Conservation (phyloP, 176 grass and related monocot genomes). For the Carex cristatella region DNA sequence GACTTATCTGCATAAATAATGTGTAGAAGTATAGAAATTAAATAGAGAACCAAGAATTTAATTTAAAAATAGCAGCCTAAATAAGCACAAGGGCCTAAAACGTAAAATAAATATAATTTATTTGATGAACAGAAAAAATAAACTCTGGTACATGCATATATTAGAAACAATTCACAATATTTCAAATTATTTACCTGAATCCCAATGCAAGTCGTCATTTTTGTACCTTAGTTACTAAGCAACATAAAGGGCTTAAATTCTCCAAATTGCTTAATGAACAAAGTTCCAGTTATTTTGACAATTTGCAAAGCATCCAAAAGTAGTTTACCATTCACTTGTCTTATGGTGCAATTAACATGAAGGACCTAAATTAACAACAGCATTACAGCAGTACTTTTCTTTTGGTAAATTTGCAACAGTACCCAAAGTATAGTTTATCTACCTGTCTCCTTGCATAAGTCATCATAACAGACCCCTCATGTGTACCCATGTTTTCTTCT, state of each 20-base stretch:
- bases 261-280: not conserved
- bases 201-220: not conserved
- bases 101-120: not conserved
- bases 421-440: not conserved
- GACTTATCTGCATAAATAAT: constrained; percentile 7
- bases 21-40: constrained; percentile 10
- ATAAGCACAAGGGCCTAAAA: not conserved
- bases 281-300: not conserved
- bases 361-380: not conserved
- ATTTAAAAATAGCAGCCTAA: not conserved
- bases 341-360: constrained; percentile 3
- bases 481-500: not conserved
- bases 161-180: not conserved
- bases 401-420: not conserved
- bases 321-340: not conserved
- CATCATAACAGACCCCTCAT: not conserved
- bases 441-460: constrained; percentile 30
- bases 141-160: not conserved
- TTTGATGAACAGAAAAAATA: not conserved
- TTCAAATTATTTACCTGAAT: not conserved
- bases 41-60: not conserved
- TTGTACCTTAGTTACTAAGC: not conserved
- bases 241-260: not conserved
- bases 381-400: not conserved
- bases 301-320: not conserved